Conservation (phyloP, 148 eudicot genomes). For the Amaranthus cruentus region DNA sequence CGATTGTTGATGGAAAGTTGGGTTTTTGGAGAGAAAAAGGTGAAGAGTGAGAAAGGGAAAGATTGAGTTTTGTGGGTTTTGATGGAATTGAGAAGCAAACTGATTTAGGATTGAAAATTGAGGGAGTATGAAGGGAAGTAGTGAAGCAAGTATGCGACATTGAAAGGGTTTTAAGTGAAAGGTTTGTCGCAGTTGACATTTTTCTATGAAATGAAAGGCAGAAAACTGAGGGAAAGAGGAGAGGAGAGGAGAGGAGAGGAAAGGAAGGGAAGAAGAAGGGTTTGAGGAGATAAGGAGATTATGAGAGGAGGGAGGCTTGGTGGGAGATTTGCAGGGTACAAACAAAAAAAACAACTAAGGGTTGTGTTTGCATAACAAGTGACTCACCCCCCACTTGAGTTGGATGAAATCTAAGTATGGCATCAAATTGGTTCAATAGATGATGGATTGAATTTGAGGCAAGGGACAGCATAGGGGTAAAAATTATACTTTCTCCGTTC, state of each 20-base stretch:
- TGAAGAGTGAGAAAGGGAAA: slow-evolving; percentile 31
- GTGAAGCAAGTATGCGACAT: slow-evolving; percentile 39
- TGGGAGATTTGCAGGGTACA: background rate
- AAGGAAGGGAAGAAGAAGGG: slow-evolving; percentile 15
- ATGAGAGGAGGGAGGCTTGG: background rate
- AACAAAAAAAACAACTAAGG: background rate
- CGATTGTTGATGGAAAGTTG: slow-evolving; percentile 20
- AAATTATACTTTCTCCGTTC: too few relatives aligned
- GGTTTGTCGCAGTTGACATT: slow-evolving; percentile 39
- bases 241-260: background rate
- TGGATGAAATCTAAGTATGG: background rate
- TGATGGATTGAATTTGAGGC: too few relatives aligned
- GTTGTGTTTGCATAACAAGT: background rate
- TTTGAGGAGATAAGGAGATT: slow-evolving; percentile 15
- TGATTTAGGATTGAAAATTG: slow-evolving; percentile 34
- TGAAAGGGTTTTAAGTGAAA: slow-evolving; percentile 37
- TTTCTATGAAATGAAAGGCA: background rate
- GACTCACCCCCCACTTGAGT: background rate
- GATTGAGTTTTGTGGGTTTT: slow-evolving; percentile 45
- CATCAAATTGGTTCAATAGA: too few relatives aligned
- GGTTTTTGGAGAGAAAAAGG: slow-evolving; percentile 26
- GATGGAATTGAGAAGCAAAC: slow-evolving; percentile 29
- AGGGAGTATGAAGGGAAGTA: slow-evolving; percentile 32
- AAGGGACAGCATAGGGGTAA: too few relatives aligned
- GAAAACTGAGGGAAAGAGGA: background rate